Base-by-base conservation (phyloP, 345 rosid species). In the Gossypium thurberi region DNA sequence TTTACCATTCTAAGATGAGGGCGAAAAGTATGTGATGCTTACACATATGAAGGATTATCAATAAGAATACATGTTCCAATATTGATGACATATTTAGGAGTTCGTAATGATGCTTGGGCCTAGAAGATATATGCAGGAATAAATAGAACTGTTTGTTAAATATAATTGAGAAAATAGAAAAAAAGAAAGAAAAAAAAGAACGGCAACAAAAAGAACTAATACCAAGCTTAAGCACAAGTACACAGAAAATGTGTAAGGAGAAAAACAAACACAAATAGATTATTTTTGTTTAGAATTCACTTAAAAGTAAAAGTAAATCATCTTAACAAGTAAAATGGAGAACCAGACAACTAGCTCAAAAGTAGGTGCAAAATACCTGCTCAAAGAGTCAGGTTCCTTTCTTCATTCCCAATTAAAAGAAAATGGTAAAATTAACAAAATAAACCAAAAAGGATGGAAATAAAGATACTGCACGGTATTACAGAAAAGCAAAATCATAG, bases 291-390 rank as follows among this genome's bases (percentile, higher is more conserved):
- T 18, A 18, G 51, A 20, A 43, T 43, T 65, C 69, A 65, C 52
- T 61, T 37, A 65, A 43, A 40, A 43, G 47, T 43, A 65, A 65
- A 26, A 66, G 56, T 13, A 66, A 65, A 66, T 20, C 56, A 66
- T 20, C 42, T 46, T 66, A 46, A 66, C 70, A 46, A 21, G 70
- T 46, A 47, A 66, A 66, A 21, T 14, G 50, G 48, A 63, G 53
- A 65, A 13, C 18, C 18, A 0, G 17, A 13, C 28, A 44, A 2
- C 50, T 44, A 28, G 18, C 37, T 65, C 6, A 9, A 63, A 44
- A 37, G 20, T 46, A 46, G 53, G 53, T 20, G 18, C 69, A 12
- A 14, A 65, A 20, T 44, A 50, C 40, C 33, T 21, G 55, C 55
- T 46, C 70, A 46, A 65, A 46, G 40, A 65, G 70, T 28, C 37